Evolutionary conservation across 768 basidiomycete genomes (phyloP).

Genomic region (Hydnum rufescens): DNA sequence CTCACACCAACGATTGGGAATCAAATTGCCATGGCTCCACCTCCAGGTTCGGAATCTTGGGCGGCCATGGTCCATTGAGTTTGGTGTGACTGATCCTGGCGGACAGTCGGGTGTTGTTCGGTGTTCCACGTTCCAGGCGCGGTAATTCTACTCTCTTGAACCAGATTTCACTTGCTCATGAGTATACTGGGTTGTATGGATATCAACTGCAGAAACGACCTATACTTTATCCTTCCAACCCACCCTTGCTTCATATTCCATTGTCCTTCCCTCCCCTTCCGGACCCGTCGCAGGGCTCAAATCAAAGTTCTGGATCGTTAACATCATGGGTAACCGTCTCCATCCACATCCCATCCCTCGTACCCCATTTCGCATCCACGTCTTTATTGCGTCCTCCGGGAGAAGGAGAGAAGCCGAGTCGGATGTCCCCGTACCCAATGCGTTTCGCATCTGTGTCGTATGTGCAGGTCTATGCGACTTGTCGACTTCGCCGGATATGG

Average conservation of each 20-base stretch:
- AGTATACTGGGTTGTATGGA: background rate
- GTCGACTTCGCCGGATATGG: constrained; percentile 60
- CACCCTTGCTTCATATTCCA: too few species aligned
- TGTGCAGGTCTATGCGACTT: constrained; percentile 59
- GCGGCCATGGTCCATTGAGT: constrained; percentile 54
- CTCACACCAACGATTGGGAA: constrained; percentile 22
- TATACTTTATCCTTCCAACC: background rate
- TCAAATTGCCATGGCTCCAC: constrained; percentile 58
- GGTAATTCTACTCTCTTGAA: background rate
- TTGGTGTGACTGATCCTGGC: constrained; percentile 46
- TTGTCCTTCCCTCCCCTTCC: too few species aligned
- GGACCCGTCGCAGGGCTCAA: too few species aligned
- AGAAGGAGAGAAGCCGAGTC: constrained; percentile 7
- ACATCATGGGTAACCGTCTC: constrained; percentile 52
- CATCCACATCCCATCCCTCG: constrained; percentile 36
- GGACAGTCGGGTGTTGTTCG: constrained; percentile 41
- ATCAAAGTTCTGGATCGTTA: too few species aligned
- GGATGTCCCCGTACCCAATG: constrained; percentile 30
- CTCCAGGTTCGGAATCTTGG: constrained; percentile 51
- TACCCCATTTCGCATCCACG: constrained; percentile 40
- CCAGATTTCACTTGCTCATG: background rate
- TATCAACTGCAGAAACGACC: background rate
- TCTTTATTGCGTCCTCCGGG: constrained; percentile 10
- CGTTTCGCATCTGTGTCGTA: constrained; percentile 48
- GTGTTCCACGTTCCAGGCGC: constrained; percentile 67